Conservation (phyloP, 2,329 filamentous ascomycete genomes). For the Hypoxylon sp. region DNA sequence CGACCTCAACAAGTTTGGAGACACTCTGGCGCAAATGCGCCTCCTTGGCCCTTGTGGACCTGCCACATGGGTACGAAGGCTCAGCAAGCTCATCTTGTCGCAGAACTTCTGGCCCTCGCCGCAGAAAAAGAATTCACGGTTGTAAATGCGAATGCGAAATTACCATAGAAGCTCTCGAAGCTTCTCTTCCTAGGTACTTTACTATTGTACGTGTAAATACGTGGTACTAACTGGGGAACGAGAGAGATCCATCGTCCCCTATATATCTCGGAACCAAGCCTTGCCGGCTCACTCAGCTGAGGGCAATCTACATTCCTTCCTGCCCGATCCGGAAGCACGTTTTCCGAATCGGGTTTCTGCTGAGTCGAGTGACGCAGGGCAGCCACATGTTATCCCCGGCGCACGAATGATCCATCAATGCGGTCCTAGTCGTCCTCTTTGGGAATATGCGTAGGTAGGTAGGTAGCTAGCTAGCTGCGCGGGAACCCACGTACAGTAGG, state of each 20-base stretch:
- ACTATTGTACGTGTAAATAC: not conserved
- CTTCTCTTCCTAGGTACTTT: not conserved
- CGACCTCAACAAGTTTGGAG: not conserved
- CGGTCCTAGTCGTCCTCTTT: constrained; percentile 4
- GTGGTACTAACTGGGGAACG: not conserved
- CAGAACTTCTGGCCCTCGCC: not conserved
- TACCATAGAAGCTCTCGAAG: not conserved
- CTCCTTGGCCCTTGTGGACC: constrained; percentile 8
- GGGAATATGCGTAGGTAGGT: constrained; percentile 4
- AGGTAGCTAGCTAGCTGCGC: not conserved
- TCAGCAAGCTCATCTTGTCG: constrained; percentile 1
- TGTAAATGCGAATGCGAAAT: not conserved
- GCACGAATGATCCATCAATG: constrained; percentile 25
- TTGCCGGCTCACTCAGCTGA: constrained; percentile 37
- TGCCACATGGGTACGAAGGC: constrained; percentile 11
- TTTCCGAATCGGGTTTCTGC: constrained; percentile 25
- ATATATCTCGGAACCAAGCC: constrained; percentile 7
- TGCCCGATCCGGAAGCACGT: constrained; percentile 19
- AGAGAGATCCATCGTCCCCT: not conserved
- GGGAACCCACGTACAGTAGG: constrained; percentile 6
- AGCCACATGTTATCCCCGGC: constrained; percentile 23
- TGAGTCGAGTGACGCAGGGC: constrained; percentile 25
- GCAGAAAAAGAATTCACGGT: not conserved
- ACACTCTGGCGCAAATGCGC: not conserved
- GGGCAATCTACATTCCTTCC: constrained; percentile 24